Base-by-base conservation (phyloP, 306 rosid species). In the Chamaecrista fasciculata region DNA sequence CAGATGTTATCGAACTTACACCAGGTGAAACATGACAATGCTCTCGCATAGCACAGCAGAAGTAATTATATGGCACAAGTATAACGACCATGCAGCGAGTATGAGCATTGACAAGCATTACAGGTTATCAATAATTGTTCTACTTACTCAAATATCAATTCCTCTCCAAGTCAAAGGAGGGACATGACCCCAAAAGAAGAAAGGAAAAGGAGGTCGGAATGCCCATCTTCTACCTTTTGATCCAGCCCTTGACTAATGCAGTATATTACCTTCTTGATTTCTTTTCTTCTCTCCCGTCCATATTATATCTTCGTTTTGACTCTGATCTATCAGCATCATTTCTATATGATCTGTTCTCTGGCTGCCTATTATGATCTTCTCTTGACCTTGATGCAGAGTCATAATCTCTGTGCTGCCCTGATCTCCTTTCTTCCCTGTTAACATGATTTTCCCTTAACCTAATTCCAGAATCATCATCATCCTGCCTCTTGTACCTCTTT, bases 291-390 rank as follows among this genome's bases (percentile, higher is more conserved):
- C 78, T 80, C 71, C 61, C 16, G 49, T 78, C 86, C 65, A 15
- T 39, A 56, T 65, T 84, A 53, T 71, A 64, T 69, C 78, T 77
- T 72, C 4, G 34, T 39, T 68, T 76, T 11, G 67, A 48, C 36
- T 77, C 80, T 46, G 60, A 20, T 47, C 73, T 75, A 23, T 64
- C 74, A 4, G 31, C 29, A 25, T 71, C 72, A 59, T 60, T 57
- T 49, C 49, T 70, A 66, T 67, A 77, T 4, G 47, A 75, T 76
- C 78, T 74, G 69, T 60, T 78, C 24, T 78, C 87, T 63, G 43
- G 88, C 79, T 78, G 77, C 82, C 69, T 53, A 55, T 83, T 84
- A 66, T 62, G 78, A 70, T 75, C 88, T 76, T 78, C 87, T 79
- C 83, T 85, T 25, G 87, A 86, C 72, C 73, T 85, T 34, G 68